These are phyloP conservation scores for Lichtheimia ornata DNA, from an alignment of 371 early-diverging fungal species.

Conservation along the genomic window DNA sequence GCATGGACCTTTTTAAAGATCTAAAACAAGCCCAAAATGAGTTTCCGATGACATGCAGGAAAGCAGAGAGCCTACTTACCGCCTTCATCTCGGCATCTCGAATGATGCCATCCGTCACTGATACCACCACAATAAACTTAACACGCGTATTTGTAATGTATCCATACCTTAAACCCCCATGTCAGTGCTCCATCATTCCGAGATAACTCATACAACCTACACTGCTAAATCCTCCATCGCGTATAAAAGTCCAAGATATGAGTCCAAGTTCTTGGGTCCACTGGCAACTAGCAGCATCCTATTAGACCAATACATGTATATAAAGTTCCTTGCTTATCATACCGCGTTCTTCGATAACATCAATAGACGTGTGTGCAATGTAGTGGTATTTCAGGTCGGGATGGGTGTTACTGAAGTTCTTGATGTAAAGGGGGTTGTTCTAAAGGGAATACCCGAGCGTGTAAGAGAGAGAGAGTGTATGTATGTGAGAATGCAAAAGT, in stretches of 20 bases:
- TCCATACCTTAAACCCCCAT: constrained; percentile 78
- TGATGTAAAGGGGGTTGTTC: constrained; percentile 86
- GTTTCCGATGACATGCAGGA: background rate
- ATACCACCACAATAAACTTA: constrained; percentile 77
- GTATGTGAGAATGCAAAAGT: background rate
- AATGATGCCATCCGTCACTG: constrained; percentile 74
- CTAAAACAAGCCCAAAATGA: constrained; percentile 33
- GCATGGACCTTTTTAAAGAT: constrained; percentile 79
- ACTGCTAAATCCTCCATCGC: constrained; percentile 87
- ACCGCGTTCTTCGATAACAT: constrained; percentile 88
- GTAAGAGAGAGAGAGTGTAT: too few relatives aligned
- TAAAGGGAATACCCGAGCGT: constrained; percentile 19
- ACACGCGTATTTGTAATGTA: constrained; percentile 86
- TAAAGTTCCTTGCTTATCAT: background rate
- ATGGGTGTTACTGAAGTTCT: constrained; percentile 72
- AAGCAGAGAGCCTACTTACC: constrained; percentile 47
- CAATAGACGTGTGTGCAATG: constrained; percentile 85
- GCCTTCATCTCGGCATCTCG: constrained; percentile 80
- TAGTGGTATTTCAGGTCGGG: constrained; percentile 87
- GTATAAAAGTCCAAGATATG: constrained; percentile 83
- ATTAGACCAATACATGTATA: background rate
- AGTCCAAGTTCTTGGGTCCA: constrained; percentile 68
- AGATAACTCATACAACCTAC: constrained; percentile 61
- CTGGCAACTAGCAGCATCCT: constrained; percentile 38
- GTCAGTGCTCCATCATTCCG: constrained; percentile 82